These are phyloP conservation scores for Cyclocybe aegerita DNA, from an alignment of 768 basidiomycete genomes.

Conservation along the genomic window DNA sequence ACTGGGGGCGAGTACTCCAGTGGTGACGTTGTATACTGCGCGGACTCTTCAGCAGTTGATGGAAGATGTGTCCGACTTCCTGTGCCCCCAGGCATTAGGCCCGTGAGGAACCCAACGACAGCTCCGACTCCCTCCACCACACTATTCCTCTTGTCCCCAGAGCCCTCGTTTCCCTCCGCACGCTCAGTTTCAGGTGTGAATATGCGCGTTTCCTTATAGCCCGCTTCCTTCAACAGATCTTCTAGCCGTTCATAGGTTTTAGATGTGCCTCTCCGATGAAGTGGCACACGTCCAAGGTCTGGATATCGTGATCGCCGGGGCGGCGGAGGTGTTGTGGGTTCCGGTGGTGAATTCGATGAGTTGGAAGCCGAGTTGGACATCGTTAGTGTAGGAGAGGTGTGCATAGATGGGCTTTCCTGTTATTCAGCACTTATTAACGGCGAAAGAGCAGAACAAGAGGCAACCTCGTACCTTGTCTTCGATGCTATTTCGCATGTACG, in stretches of 20 bases:
- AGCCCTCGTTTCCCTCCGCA: conserved; percentile 25
- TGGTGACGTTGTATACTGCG: conserved; percentile 13
- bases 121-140: conserved; percentile 55
- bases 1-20: conserved; percentile 28
- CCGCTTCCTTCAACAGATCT: conserved; percentile 82
- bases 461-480: too few species aligned
- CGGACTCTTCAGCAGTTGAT: conserved; percentile 1
- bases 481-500: too few species aligned
- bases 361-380: conserved; percentile 35
- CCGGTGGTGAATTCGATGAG: conserved; percentile 40
- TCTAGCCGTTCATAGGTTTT: conserved; percentile 82
- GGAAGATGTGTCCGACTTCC: conserved; percentile 14
- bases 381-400: conserved; percentile 38
- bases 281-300: conserved; percentile 65
- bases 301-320: conserved; percentile 51
- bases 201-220: conserved; percentile 90
- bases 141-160: conserved; percentile 33
- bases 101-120: conserved; percentile 66
- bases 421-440: too few species aligned
- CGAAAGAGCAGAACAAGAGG: too few species aligned
- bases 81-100: conserved; percentile 49
- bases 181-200: conserved; percentile 83
- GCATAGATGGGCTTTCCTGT: conserved; percentile 21
- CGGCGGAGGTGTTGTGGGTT: conserved; percentile 43
- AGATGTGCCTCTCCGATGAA: conserved; percentile 78